Base-by-base conservation (phyloP, 768 basidiomycete species). In the Suillus fuscotomentosus region DNA sequence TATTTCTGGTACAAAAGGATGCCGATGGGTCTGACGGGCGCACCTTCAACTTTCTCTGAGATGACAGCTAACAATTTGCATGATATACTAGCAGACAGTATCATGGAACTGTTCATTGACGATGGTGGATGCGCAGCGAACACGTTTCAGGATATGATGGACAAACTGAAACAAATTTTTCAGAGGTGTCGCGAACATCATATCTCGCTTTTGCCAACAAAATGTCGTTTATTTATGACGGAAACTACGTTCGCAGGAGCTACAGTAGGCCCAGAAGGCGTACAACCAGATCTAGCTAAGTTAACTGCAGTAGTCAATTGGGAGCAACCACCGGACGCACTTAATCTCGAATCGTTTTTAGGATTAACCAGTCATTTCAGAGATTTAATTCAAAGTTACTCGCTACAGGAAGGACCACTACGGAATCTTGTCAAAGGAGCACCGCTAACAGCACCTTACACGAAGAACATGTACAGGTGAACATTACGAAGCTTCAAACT, bases 41-140 rank as follows among this genome's bases (percentile, higher is more conserved):
- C 72, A 0, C 73, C 71, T 9, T 7, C 62, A 0, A 66, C 69
- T 14, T 72, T 72, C 56, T 48, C 61, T 0, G 31, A 63, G 10
- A 39, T 61, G 43, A 39, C 38, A 14, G 38, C 27, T 48, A 10
- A 27, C 39, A 43, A 48, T 5, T 66, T 74, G 6, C 51, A 64
- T 0, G 36, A 61, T 51, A 45, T 78, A 4, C 45, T 78, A 1
- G 69, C 70, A 1, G 60, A 68, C 0, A 47, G 60, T 1, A 54
- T 64, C 0, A 42, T 72, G 78, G 42, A 72, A 71, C 0, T 70
- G 76, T 1, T 82, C 27, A 77, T 83, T 0, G 80, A 83, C 51
- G 77, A 83, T 61, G 74, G 78, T 3, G 27, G 27, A 27, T 27
- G 27, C 27, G 74, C 75, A 17, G 75, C 67, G 0, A 72, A 81